Evolutionary conservation across 768 basidiomycete species (phyloP), one percentile per base, ranked within the genome.

Genomic region (Boletus reticulatus): DNA sequence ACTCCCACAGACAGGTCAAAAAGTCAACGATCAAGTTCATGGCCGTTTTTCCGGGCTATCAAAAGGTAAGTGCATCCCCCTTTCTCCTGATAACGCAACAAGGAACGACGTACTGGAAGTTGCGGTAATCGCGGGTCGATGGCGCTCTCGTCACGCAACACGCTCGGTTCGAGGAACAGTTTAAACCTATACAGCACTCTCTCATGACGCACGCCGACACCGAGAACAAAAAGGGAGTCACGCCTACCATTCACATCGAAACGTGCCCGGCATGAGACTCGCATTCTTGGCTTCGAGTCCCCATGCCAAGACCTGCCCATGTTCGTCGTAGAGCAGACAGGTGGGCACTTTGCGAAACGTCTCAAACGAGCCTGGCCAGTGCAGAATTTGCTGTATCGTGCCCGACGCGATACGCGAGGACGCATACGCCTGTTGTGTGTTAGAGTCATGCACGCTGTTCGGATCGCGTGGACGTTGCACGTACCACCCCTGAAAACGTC

Each of bases 271-370:
- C 73, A 85, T 80, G 4, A 84, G 82, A 20, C 82, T 80, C 3
- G 88, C 81, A 62, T 88, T 90, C 76, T 93, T 93, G 4, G 92
- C 92, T 73, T 93, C 89, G 48, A 93, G 72, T 1, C 92, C 92
- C 92, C 92, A 94, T 6, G 89, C 87, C 22, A 91, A 63, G 2
- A 94, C 85, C 57, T 80, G 80, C 0, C 90, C 91, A 32, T 75
- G 72, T 43, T 87, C 83, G 59, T 91, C 85, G 59, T 94, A 95
- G 16, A 94, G 69, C 36, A 95, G 76, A 70, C 92, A 94, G 1
- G 93, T 94, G 2, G 92, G 89, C 39, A 81, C 85, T 75, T 94
- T 94, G 65, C 91, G 79, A 76, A 90, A 94, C 1, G 88, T 92
- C 71, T 94, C 92, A 59, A 85, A 81, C 3, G 88, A 88, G 7